Percentiles rank a stretch among this genome's conserved stretches.
phyloP scores from a whole-genome alignment of 768 basidiomycete species.

The Tricholoma furcatifolium region DNA sequence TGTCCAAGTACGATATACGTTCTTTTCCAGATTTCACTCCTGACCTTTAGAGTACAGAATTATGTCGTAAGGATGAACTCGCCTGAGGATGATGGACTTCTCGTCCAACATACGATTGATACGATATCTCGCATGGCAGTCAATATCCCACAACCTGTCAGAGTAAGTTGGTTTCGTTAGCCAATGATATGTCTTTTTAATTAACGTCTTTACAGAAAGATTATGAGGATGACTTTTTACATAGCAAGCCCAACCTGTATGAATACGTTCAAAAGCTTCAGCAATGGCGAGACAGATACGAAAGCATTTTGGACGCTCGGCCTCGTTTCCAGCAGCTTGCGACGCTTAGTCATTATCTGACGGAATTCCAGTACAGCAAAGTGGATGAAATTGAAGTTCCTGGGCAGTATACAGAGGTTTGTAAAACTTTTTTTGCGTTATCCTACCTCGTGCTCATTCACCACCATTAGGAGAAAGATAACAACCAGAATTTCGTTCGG shows the following conservation, averaged over 20 bases:
- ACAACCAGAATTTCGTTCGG: constrained; percentile 84
- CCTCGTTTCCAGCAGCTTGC: constrained; percentile 86
- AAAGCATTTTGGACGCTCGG: constrained; percentile 76
- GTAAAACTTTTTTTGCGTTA: background rate
- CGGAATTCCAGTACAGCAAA: constrained; percentile 96
- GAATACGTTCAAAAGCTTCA: constrained; percentile 92
- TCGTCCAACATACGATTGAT: constrained; percentile 51
- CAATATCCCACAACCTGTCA: constrained; percentile 55
- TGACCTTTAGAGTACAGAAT: constrained; percentile 40
- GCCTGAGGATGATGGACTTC: constrained; percentile 66
- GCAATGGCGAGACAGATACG: constrained; percentile 90
- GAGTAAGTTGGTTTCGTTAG: constrained; percentile 39
- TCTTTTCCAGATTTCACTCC: background rate
- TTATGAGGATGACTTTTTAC: constrained; percentile 89
- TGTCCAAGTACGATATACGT: constrained; percentile 55
- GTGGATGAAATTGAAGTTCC: constrained; percentile 98
- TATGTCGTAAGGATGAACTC: constrained; percentile 66
- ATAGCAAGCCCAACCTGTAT: constrained; percentile 71
- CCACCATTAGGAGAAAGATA: constrained; percentile 82
- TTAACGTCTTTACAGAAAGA: constrained; percentile 54
- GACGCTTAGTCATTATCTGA: constrained; percentile 85
- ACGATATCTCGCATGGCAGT: constrained; percentile 60
- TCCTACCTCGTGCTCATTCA: constrained; percentile 1
- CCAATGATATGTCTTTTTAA: background rate
- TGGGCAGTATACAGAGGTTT: constrained; percentile 98